Evolutionary conservation across 495 filamentous ascomycete genomes (phyloP), one percentile per base, ranked within the genome.

Genomic region (Barbatosphaeria neglecta): DNA sequence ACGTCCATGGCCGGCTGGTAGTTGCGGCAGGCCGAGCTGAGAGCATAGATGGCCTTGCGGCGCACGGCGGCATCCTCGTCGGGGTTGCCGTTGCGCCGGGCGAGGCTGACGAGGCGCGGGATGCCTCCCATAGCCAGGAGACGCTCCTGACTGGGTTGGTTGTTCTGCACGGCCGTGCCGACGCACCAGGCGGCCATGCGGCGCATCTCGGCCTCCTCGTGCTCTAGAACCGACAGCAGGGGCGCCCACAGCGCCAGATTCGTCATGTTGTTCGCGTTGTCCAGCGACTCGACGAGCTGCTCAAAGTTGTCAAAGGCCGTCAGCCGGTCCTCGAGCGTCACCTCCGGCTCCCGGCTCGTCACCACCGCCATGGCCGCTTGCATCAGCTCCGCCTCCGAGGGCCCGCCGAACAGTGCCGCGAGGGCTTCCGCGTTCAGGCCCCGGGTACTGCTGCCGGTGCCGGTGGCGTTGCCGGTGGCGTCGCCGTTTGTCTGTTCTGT

Each of bases 241-340:
- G 86, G 86, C 6, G 75, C 72, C 92, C 92, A 98, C 41, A 96
- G 67, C 6, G 74, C 75, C 15, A 95, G 67, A 6, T 75, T 74
- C 40, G 80, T 81, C 45, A 95, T 69, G 61, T 95, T 90, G 69
- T 95, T 96, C 40, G 92, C 89, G 65, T 97, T 98, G 69, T 98
- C 92, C 49, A 97, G 76, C 33, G 71, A 75, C 69, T 95, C 92
- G 53, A 97, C 81, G 35, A 96, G 69, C 60, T 93, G 83, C 68
- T 96, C 89, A 43, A 97, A 84, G 69, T 96, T 94, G 74, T 98
- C 92, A 63, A 96, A 94, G 24, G 93, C 93, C 41, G 78, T 80
- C 31, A 94, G 59, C 63, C 86, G 86, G 61, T 90, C 78, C 37
- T 90, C 81, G 47, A 93, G 70, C 6, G 77, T 70, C 25, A 80